Base-by-base conservation (phyloP, 164 flowering plant genomes). In the Sextonia rubra region DNA sequence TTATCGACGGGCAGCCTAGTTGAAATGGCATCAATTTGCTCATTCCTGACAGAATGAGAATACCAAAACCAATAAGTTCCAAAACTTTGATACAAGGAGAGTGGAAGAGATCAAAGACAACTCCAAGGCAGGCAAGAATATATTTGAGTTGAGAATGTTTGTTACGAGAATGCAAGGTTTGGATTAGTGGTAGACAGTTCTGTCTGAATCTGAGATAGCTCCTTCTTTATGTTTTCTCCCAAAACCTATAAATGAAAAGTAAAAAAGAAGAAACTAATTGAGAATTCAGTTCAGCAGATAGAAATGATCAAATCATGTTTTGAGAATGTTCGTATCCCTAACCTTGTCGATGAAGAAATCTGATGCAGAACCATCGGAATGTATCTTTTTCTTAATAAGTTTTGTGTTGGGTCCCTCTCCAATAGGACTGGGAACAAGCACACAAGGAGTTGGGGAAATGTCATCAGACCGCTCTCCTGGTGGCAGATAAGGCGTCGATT, bases 301-400 rank as follows among this genome's bases (percentile, higher is more conserved):
- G 58, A 52, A 52, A 18, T 52, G n/a, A 52, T 52, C n/a, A 14
- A 52, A 52, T 7, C 7, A 60, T 44, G 30, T 55, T 15, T 52
- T 15, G 26, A 67, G 15, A 68, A 73, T 32, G 24, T 20, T 52
- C n/a, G 47, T 2, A 66, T 32, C 69, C 12, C 66, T 1, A 48
- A 91, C 98, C 97, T 93, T 90, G 68, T 93, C 94, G 15, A 90
- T 88, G 85, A 86, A 90, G 77, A 90, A 90, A 84, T 91, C 95
- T 4, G 93, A 86, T 24, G 97, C 79, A 47, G 92, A 79, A 11
- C 90, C 93, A 76, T 87, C 76, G 0, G 93, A 80, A 73, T 85
- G 94, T 71, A 89, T 70, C 84, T 86, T 90, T 78, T 77, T 83
- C 85, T 91, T 91, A 22, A 88, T 90, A 64, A 74, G 80, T 74